Conservation (phyloP, 2,329 filamentous ascomycete species). For the Ascosphaera apis region DNA sequence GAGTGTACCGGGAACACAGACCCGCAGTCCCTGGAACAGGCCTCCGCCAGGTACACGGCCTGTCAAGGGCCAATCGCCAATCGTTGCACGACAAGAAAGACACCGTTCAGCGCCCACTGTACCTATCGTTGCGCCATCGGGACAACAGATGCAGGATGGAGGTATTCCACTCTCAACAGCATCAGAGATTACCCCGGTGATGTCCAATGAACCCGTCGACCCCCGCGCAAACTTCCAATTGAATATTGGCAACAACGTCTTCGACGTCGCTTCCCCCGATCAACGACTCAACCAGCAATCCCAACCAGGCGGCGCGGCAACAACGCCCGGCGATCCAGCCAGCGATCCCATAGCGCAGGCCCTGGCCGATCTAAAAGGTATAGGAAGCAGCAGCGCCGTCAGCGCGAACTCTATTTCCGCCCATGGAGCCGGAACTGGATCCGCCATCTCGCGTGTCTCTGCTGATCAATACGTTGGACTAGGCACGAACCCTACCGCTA, state of each 20-base stretch:
- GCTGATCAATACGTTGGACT: slow-evolving; percentile 92
- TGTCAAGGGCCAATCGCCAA: too few relatives aligned
- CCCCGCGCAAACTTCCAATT: slow-evolving; percentile 80
- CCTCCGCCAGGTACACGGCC: too few relatives aligned
- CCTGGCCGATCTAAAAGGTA: slow-evolving; percentile 75
- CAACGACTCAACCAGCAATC: slow-evolving; percentile 28
- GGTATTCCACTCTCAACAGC: too few relatives aligned
- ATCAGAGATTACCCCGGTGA: too few relatives aligned
- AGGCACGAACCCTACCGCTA: slow-evolving; percentile 45
- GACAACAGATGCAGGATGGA: too few relatives aligned
- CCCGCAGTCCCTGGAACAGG: not conserved
- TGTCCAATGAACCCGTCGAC: slow-evolving; percentile 70
- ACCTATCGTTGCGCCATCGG: too few relatives aligned
- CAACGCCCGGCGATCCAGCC: slow-evolving; percentile 31
- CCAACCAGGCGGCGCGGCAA: slow-evolving; percentile 15
- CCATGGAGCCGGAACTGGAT: too few relatives aligned
- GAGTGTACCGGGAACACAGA: not conserved
- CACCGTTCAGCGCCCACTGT: too few relatives aligned
- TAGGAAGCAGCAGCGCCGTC: slow-evolving; percentile 54
- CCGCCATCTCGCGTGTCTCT: too few relatives aligned
- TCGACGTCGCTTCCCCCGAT: slow-evolving; percentile 68
- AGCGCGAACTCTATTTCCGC: too few relatives aligned
- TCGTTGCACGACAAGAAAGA: too few relatives aligned
- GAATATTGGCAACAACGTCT: slow-evolving; percentile 89
- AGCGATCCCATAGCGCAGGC: slow-evolving; percentile 78